Base-by-base conservation (phyloP, 164 flowering plant genomes). In the Magnolia kwangsiensis region DNA sequence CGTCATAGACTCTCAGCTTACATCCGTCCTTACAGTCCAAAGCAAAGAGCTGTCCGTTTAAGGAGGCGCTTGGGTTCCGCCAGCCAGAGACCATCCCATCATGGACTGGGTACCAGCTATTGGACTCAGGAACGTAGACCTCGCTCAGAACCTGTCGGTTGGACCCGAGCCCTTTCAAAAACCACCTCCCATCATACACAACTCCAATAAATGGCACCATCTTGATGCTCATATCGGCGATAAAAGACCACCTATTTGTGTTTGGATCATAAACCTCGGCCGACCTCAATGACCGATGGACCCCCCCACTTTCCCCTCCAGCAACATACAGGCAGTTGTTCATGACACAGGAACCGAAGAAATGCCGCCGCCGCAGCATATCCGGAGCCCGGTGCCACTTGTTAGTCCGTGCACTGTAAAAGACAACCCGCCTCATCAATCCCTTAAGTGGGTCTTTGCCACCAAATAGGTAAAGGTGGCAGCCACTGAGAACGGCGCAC, bases 341-440 rank as follows among this genome's bases (percentile, higher is more conserved):
- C 67, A 93, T 93, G 67, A 93, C 96, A 79, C 98, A 90, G 0
- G 93, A 88, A 14, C 96, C 98, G 74, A 89, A 91, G 77, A 90
- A 89, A 79, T 89, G 91, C 50, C 95, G 78, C 59, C 96, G 74
- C 9, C 93, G 88, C 50, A 89, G 88, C 98, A 93, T 90, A 76
- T 89, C 98, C 1, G 96, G 96, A 11, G 95, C 98, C n/a, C 96
- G 93, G 78, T 89, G 96, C 98, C 98, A 93, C 75, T 88, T 91
- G 72, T 91, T 93, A 49, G 95, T 93, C 67, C 98, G 79, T 1
- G 96, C 96, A 78, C 86, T 93, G 69, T 90, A 93, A 78, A 80
- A 93, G 7, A 91, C 82, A 29, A 91, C 96, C 72, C 92, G 82
- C 80, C 98, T 86, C 95, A 93, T 89, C 55, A 96, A 91, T 27